These are phyloP conservation scores for Linnemannia elongata DNA, from an alignment of 192 early-diverging fungal species.

Conservation along the genomic window DNA sequence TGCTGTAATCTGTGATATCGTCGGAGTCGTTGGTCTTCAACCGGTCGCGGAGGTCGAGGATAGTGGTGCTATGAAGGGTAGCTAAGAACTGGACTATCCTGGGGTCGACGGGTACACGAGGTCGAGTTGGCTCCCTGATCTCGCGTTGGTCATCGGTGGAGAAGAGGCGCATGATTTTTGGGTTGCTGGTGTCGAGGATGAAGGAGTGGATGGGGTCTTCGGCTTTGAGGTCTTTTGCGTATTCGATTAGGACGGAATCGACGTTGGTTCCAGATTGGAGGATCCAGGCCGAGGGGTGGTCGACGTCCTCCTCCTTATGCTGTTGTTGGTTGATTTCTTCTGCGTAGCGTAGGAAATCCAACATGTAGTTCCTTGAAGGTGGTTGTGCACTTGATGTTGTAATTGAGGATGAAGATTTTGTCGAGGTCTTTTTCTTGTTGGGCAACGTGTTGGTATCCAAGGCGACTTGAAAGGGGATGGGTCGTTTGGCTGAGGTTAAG, in stretches of 20 bases:
- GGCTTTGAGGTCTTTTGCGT: background rate
- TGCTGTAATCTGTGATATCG: background rate
- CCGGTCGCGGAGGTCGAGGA: background rate
- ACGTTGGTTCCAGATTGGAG: slow-evolving; percentile 1
- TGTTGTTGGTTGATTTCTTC: background rate
- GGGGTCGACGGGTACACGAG: background rate
- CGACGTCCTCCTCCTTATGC: background rate
- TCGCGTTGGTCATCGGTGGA: background rate
- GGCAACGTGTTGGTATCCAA: background rate
- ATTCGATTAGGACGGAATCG: background rate
- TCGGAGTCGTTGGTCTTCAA: background rate
- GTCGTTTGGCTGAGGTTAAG: background rate
- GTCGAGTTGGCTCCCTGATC: background rate
- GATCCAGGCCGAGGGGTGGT: background rate
- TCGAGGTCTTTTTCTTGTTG: background rate
- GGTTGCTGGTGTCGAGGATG: slow-evolving; percentile 5
- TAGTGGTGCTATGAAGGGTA: background rate
- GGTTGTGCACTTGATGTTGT: background rate
- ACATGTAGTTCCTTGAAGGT: background rate
- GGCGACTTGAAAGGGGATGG: background rate
- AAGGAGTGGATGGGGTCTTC: slow-evolving; percentile 3
- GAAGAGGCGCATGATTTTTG: slow-evolving; percentile 2
- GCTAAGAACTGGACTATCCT: background rate
- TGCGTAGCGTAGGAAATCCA: background rate
- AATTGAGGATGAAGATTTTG: background rate